Evolutionary conservation across 2,329 filamentous ascomycete species (phyloP), one percentile per base, ranked within the genome.

Genomic region (Thelonectria blattea): DNA sequence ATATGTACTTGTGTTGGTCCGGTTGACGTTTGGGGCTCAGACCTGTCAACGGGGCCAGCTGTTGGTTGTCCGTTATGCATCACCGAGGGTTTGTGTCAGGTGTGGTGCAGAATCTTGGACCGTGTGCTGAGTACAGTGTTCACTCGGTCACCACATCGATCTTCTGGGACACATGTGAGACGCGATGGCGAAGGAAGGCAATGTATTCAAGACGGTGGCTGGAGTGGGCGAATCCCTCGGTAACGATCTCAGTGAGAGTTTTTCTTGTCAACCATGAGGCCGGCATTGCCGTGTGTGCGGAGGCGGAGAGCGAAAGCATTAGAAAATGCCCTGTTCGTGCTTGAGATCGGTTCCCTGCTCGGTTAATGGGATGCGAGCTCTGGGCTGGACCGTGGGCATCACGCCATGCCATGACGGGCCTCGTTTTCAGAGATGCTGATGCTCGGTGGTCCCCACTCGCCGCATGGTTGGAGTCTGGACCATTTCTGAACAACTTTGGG

Each of bases 391-490:
- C 46, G 30, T 37, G 43, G 27, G 22, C 43, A 30, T 48, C 52
- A 55, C 43, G 52, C 52, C 43, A 55, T 46, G 22, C 41, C 52
- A 34, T 22, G 43, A 22, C 41, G 30, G 52, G 20, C 27, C 42
- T 47, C 20, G 32, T 51, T 20, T 51, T 32, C 17, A 20, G 48
- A 12, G 34, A 47, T 47, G 45, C 41, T 22, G 41, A 43, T 41
- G 51, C 41, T 46, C 41, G 30, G 37, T 42, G 43, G 43, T 43
- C 39, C 48, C 54, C 54, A 51, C 54, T 51, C 49, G 48, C 22
- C 48, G 54, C 54, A 45, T 27, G 55, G 43, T 58, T 24, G 22
- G 22, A 24, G 22, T 24, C 55, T 58, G 20, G 55, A 58, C 55
- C 55, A 24, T 22, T 58, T 47, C 49, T 39, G 49, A 58, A 32